Evolutionary conservation across 805 yeast genomes (phyloP), one percentile per base, ranked within the genome.

Genomic region (Teunomyces gatunensis): DNA sequence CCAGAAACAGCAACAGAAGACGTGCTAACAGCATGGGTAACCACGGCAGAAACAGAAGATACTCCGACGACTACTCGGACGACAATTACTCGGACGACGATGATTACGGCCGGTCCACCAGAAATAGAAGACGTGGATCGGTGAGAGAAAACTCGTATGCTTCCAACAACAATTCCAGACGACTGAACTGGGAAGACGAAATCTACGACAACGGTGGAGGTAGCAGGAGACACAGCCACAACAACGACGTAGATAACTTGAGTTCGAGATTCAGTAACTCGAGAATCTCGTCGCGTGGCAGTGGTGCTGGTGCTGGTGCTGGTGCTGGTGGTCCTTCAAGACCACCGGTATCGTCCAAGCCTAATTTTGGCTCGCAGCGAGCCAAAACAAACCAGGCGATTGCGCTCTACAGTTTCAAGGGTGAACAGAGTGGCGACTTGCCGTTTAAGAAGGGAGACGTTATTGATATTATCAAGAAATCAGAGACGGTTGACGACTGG

Each of bases 381-480:
- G 44, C 75, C 12, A 66, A 64, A 36, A 76, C 85, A 4, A 84
- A 81, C 54, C 91, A 89, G 65, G 99, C 97, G 1, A 85, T 89
- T 50, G 99, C 99, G 0, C 73, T 90, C 54, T 92, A 79, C 68
- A 77, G 90, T 2, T 92, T 94, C 66, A 86, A 84, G 44, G 98
- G 97, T 23, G 96, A 91, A 66, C 95, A 92, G 69, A 63, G 77
- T n/a, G 97, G 97, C 5, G 99, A 94, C 66, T 75, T 94, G 59
- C 80, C 96, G 4, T 94, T 94, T 76, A 84, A 81, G 55, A 94
- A 94, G 73, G 99, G 99, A 47, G 99, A 94, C 65, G 86, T 88
- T 12, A 88, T 94, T 56, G 85, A 89, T 37, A 87, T 94, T 54
- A 71, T 88, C 47, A 89, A 90, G 66, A 89, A 87, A 67, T 83